These are phyloP conservation scores for Metrosideros polymorpha DNA, from an alignment of 441 rosid species.

Conservation along the genomic window DNA sequence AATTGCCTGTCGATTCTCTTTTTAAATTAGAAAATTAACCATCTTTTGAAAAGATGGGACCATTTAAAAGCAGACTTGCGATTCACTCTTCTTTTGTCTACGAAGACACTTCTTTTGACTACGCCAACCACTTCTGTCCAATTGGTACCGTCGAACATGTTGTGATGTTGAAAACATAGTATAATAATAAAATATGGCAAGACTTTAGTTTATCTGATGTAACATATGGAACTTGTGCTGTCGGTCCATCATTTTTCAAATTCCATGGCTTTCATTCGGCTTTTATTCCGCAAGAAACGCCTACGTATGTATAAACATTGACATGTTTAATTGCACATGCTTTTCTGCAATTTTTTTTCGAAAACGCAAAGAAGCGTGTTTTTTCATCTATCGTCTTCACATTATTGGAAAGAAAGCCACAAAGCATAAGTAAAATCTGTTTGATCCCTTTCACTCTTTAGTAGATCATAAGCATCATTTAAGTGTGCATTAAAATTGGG, in stretches of 20 bases:
- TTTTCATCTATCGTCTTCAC: neutral
- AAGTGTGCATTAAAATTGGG: neutral
- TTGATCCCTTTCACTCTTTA: neutral
- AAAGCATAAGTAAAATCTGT: rapidly evolving
- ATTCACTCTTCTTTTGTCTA: neutral
- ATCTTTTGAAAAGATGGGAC: neutral
- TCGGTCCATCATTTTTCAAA: neutral
- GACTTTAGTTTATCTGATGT: neutral
- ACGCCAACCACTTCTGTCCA: neutral
- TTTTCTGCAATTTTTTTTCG: neutral
- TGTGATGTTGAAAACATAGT: neutral
- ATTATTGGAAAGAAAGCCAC: neutral
- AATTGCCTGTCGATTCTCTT: no score
- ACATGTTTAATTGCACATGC: neutral
- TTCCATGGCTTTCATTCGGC: neutral
- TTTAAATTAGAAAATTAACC: neutral
- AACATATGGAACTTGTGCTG: neutral
- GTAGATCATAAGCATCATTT: neutral
- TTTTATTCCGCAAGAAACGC: neutral
- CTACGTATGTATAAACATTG: rapidly evolving
- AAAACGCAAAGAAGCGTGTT: neutral
- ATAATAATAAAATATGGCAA: neutral
- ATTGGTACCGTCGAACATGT: neutral
- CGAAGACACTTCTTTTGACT: no score
- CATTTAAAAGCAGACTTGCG: neutral